phyloP scores from a whole-genome alignment of 441 rosid species.

The Hura crepitans region DNA sequence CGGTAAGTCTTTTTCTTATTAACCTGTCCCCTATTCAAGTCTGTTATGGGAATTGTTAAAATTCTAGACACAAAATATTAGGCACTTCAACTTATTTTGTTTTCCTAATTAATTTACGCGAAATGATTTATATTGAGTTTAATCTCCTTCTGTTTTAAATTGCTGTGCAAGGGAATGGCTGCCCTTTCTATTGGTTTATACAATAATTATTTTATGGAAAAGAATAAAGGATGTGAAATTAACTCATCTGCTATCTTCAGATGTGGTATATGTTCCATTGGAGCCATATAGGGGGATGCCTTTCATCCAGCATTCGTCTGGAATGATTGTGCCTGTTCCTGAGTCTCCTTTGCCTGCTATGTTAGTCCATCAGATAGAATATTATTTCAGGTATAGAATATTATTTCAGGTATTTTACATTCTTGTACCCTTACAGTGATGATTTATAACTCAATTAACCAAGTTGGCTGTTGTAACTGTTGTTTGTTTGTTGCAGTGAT shows the following conservation, averaged over 20 bases:
- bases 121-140: neutral
- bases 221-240: constrained; percentile 16
- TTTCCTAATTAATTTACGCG: neutral
- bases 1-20: constrained; percentile 38
- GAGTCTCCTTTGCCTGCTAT: constrained; percentile 48
- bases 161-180: neutral
- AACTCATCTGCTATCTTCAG: constrained; percentile 38
- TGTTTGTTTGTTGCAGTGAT: constrained; percentile 50
- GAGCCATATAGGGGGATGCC: constrained; percentile 46
- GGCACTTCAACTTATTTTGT: neutral
- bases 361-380: constrained; percentile 67
- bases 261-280: constrained; percentile 37
- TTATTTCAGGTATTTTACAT: too few relatives aligned
- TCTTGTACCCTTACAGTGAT: constrained; percentile 14
- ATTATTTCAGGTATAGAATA: constrained; percentile 83
- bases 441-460: neutral
- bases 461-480: constrained; percentile 15
- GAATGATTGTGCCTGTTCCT: constrained; percentile 40
- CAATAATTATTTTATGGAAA: neutral
- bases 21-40: neutral
- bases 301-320: constrained; percentile 33
- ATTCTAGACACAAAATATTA: neutral
- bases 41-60: neutral
- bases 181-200: neutral
- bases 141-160: neutral